A percentile compares a stretch with the other conserved stretches of the same genome.
phyloP scores from a whole-genome alignment of 2,329 filamentous ascomycete genomes.

The Tolypocladium tropicale region DNA sequence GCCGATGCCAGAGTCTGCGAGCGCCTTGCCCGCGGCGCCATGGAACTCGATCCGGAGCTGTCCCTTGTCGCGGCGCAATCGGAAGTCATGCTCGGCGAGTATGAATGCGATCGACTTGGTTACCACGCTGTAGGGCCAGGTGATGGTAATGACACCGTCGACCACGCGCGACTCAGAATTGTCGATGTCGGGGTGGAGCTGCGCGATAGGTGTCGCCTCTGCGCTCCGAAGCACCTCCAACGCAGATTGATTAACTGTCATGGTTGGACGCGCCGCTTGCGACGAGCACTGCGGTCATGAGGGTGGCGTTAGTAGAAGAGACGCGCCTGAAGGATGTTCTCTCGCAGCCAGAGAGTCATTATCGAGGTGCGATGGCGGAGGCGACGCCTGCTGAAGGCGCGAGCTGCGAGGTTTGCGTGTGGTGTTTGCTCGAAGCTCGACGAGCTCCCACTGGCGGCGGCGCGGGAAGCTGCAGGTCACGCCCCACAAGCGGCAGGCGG shows the following conservation, averaged over 20 bases:
- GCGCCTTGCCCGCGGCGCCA: constrained; percentile 57
- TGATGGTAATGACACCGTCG: constrained; percentile 67
- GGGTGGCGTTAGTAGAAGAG: background rate
- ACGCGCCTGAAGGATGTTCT: background rate
- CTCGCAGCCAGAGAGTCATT: background rate
- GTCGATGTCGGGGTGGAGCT: constrained; percentile 38
- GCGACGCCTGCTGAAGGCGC: background rate
- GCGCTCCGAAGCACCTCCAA: constrained; percentile 15
- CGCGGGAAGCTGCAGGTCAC: background rate
- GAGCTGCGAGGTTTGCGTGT: background rate
- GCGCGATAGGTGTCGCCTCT: constrained; percentile 41
- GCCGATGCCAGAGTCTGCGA: constrained; percentile 57
- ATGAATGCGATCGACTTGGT: constrained; percentile 66
- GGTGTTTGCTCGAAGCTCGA: background rate
- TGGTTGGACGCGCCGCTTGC: background rate
- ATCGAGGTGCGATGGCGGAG: background rate
- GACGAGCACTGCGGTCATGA: background rate
- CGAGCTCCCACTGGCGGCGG: background rate
- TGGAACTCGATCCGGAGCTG: constrained; percentile 72
- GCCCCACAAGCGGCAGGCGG: background rate
- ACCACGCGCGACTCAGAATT: constrained; percentile 36
- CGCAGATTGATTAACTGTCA: background rate
- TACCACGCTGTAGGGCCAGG: constrained; percentile 84
- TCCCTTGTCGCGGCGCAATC: constrained; percentile 64
- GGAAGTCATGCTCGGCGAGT: constrained; percentile 76